phyloP scores from a whole-genome alignment of 2,329 filamentous ascomycete species.

The Zymoseptoria brevis region DNA sequence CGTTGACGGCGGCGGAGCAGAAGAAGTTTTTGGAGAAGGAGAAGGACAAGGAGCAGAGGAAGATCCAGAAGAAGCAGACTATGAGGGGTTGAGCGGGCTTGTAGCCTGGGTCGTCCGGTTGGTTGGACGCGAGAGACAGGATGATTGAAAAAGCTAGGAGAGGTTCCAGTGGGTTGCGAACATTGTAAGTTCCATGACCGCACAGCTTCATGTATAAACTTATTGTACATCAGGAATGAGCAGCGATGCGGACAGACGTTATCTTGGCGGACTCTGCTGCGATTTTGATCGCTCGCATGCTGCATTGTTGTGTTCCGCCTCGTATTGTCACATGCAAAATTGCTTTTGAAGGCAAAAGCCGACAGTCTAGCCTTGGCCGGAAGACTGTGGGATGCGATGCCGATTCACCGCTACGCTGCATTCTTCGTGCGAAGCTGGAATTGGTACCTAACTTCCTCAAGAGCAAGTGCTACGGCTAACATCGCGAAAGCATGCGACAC shows the following conservation, averaged over 20 bases:
- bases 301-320: too few relatives aligned
- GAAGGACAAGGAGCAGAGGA: slow-evolving; percentile 62
- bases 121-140: too few relatives aligned
- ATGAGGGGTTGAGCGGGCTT: slow-evolving; percentile 37
- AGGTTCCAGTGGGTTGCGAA: neutral
- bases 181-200: neutral
- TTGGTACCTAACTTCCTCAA: too few relatives aligned
- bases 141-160: neutral
- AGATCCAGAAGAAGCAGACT: slow-evolving; percentile 55
- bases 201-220: neutral
- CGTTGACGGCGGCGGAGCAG: slow-evolving; percentile 54
- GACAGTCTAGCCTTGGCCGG: neutral
- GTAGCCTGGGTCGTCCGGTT: neutral
- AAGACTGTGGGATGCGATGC: neutral
- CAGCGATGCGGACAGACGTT: neutral
- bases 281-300: neutral
- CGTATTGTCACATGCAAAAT: too few relatives aligned
- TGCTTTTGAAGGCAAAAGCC: neutral
- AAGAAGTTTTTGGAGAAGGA: slow-evolving; percentile 65
- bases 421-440: neutral
- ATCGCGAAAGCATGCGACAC: neutral
- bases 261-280: too few relatives aligned
- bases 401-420: neutral
- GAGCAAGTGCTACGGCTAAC: too few relatives aligned
- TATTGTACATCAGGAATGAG: neutral